phyloP scores from a whole-genome alignment of 1,139 yeast genomes.

The Spathaspora sp. region DNA sequence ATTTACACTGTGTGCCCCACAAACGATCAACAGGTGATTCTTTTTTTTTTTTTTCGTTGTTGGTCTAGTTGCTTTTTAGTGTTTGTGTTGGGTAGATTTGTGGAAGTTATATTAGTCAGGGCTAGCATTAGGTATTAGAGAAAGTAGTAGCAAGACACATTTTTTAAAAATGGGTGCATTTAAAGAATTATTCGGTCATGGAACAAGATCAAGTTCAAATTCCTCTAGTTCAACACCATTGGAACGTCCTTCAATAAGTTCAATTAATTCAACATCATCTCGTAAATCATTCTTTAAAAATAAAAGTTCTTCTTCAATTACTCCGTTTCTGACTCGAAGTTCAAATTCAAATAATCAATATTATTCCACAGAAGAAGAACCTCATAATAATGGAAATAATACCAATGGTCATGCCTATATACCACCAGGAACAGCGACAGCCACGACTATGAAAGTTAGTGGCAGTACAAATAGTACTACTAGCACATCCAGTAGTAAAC shows the following conservation, averaged over 20 bases:
- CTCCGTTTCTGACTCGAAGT: constrained; percentile 11
- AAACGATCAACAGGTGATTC: neutral
- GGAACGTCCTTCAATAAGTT: constrained; percentile 8
- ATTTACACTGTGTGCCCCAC: neutral
- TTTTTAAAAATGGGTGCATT: constrained; percentile 5
- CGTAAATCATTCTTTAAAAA: constrained; percentile 11
- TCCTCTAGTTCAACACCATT: constrained; percentile 11
- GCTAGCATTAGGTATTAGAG: neutral
- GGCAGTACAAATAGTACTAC: constrained; percentile 12
- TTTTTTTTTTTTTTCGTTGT: neutral
- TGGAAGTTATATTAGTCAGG: too few relatives aligned
- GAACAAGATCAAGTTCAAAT: neutral
- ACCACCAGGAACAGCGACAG: neutral
- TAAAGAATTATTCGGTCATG: constrained; percentile 10
- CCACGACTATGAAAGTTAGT: constrained; percentile 8
- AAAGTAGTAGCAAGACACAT: neutral
- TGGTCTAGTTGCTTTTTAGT: neutral
- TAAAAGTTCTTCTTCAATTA: constrained; percentile 10
- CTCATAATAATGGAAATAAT: neutral
- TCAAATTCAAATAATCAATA: constrained; percentile 2
- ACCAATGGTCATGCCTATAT: too few relatives aligned
- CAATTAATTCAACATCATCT: constrained; percentile 10
- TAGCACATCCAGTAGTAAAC: constrained; percentile 12
- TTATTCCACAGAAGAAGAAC: constrained; percentile 1
- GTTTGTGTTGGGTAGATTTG: too few relatives aligned